phyloP scores from a whole-genome alignment of 805 yeast species.

The Henningerozyma blattae region DNA sequence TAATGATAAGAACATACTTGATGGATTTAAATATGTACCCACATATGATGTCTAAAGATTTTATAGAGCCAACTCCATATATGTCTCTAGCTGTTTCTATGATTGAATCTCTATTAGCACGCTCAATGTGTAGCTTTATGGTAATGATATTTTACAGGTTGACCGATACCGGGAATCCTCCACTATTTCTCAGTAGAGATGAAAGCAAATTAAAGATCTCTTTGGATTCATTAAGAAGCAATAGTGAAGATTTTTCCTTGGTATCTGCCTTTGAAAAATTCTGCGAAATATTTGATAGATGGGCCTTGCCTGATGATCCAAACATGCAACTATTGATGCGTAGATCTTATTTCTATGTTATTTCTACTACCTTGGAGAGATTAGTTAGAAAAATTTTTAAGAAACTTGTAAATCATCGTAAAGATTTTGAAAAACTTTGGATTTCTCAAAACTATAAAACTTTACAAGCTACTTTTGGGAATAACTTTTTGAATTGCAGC shows the following conservation, averaged over 20 bases:
- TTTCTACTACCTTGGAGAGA: conserved; percentile 3
- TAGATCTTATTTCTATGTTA: conserved; percentile 3
- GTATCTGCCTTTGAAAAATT: conserved; percentile 5
- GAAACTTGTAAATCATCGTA: conserved; percentile 6
- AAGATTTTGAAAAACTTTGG: conserved; percentile 5
- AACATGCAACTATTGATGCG: conserved; percentile 1
- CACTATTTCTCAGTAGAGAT: neutral
- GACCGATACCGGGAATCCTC: neutral
- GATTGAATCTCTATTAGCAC: conserved; percentile 1
- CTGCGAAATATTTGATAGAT: conserved; percentile 1
- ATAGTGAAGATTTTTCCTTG: neutral
- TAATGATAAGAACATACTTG: conserved; percentile 4
- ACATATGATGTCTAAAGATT: conserved; percentile 3
- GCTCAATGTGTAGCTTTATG: conserved; percentile 3
- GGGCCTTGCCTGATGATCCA: conserved; percentile 1
- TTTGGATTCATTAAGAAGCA: neutral
- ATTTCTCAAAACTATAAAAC: neutral
- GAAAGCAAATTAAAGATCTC: neutral
- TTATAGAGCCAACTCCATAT: conserved; percentile 11
- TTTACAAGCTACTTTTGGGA: too few species aligned
- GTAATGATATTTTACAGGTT: neutral
- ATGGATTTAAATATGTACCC: conserved; percentile 12
- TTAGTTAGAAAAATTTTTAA: conserved; percentile 4
- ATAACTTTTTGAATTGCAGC: too few species aligned
- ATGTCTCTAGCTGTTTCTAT: conserved; percentile 5